Evolutionary conservation across 1,284 basidiomycete species (phyloP).

Genomic region (Rhodotorula glutinis): DNA sequence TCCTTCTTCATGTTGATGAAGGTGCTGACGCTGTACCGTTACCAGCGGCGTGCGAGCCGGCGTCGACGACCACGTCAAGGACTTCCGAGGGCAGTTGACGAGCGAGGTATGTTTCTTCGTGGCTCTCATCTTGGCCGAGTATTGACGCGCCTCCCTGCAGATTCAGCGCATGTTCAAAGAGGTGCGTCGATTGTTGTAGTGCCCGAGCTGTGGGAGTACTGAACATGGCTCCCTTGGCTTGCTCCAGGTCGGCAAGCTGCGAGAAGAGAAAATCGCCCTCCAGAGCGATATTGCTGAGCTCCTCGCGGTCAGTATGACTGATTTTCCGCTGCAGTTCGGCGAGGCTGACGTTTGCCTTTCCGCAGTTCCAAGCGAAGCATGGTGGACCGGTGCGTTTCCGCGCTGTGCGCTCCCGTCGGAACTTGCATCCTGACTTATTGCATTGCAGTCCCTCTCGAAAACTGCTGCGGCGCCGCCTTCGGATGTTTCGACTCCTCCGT

Average conservation of each 20-base stretch:
- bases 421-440: not conserved
- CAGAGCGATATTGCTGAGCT: conserved; percentile 36
- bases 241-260: conserved; percentile 29
- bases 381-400: conserved; percentile 7
- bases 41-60: conserved; percentile 23
- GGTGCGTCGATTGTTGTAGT: not conserved
- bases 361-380: conserved; percentile 29
- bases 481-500: not conserved
- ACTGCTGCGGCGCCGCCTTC: not conserved
- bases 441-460: not conserved
- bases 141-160: no score
- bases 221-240: no score
- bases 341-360: not conserved
- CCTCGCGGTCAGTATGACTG: conserved; percentile 9
- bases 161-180: conserved; percentile 40
- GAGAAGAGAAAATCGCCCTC: conserved; percentile 34
- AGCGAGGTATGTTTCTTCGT: conserved; percentile 12
- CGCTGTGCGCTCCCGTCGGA: fast-evolving
- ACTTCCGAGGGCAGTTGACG: conserved; percentile 34
- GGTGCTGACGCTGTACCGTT: no score
- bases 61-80: conserved; percentile 34
- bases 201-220: not conserved
- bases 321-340: not conserved
- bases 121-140: no score
- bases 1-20: no score